Evolutionary conservation across 1,139 yeast genomes (phyloP).

Genomic region (Scheffersomyces segobiensis): DNA sequence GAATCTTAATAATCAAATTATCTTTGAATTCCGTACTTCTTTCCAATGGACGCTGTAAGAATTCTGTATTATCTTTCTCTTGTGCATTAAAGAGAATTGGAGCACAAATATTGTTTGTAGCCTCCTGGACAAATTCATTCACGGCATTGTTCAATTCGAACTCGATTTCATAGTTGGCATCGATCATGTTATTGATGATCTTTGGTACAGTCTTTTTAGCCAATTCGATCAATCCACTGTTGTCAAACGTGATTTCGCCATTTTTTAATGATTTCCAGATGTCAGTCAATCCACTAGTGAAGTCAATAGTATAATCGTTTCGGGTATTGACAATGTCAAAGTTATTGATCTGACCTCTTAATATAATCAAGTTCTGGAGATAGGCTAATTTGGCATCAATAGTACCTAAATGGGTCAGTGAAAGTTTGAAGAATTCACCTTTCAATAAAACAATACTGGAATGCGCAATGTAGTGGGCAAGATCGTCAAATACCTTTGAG

Average conservation of each 20-base stretch:
- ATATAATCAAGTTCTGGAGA: constrained; percentile 67
- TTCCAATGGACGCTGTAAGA: constrained; percentile 26
- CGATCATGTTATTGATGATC: constrained; percentile 83
- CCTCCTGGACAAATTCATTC: constrained; percentile 54
- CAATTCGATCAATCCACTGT: constrained; percentile 53
- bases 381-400: constrained; percentile 67
- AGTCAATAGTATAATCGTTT: constrained; percentile 74
- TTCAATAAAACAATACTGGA: constrained; percentile 63
- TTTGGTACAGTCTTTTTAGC: constrained; percentile 76
- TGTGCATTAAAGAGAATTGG: constrained; percentile 27
- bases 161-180: constrained; percentile 78
- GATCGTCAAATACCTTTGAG: constrained; percentile 77
- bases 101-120: constrained; percentile 36
- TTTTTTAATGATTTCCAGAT: constrained; percentile 48
- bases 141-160: constrained; percentile 71
- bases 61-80: constrained; percentile 11
- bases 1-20: constrained; percentile 52
- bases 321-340: constrained; percentile 81
- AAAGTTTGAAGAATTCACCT: constrained; percentile 49
- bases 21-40: constrained; percentile 40
- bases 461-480: constrained; percentile 86
- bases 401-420: constrained; percentile 39
- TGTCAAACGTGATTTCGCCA: constrained; percentile 34
- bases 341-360: constrained; percentile 69
- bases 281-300: constrained; percentile 67